These are phyloP conservation scores for Collariella sp. DNA, from an alignment of 495 filamentous ascomycete species.

Conservation along the genomic window DNA sequence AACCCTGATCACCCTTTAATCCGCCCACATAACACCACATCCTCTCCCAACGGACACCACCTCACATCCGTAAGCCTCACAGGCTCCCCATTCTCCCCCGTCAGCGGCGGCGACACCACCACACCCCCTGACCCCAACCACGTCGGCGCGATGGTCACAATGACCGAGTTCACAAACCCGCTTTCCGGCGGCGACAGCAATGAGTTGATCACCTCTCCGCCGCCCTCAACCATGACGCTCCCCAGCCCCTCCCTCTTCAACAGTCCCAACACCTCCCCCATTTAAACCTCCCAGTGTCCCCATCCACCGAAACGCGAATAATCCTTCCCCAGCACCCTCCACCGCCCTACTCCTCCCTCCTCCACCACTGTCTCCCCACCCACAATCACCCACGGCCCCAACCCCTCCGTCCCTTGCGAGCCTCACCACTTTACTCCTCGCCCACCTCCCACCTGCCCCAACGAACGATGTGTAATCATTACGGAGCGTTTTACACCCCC, in stretches of 20 bases:
- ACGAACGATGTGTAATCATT: no score
- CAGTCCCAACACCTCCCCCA: constrained; percentile 56
- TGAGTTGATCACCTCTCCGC: constrained; percentile 67
- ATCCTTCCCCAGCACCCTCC: constrained; percentile 33
- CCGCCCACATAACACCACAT: constrained; percentile 70
- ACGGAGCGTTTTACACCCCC: no score
- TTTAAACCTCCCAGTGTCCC: constrained; percentile 23
- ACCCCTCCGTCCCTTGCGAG: constrained; percentile 58
- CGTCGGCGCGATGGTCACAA: constrained; percentile 77
- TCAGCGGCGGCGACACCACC: constrained; percentile 53
- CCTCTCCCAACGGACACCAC: constrained; percentile 68
- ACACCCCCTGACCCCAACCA: constrained; percentile 78
- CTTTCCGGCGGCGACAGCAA: constrained; percentile 54
- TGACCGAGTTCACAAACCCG: constrained; percentile 59
- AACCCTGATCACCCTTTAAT: constrained; percentile 17
- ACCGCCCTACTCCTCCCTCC: constrained; percentile 22
- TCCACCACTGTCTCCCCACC: constrained; percentile 14
- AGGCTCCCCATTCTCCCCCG: constrained; percentile 42
- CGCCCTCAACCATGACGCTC: constrained; percentile 86
- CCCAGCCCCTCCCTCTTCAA: constrained; percentile 53
- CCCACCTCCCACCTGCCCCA: constrained; percentile 56
- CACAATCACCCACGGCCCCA: constrained; percentile 62
- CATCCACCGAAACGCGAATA: constrained; percentile 19
- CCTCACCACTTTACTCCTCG: constrained; percentile 50
- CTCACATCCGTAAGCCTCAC: constrained; percentile 55